These are phyloP conservation scores for Colletotrichum gloeosporioides DNA, from an alignment of 2,329 filamentous ascomycete genomes.

Conservation along the genomic window DNA sequence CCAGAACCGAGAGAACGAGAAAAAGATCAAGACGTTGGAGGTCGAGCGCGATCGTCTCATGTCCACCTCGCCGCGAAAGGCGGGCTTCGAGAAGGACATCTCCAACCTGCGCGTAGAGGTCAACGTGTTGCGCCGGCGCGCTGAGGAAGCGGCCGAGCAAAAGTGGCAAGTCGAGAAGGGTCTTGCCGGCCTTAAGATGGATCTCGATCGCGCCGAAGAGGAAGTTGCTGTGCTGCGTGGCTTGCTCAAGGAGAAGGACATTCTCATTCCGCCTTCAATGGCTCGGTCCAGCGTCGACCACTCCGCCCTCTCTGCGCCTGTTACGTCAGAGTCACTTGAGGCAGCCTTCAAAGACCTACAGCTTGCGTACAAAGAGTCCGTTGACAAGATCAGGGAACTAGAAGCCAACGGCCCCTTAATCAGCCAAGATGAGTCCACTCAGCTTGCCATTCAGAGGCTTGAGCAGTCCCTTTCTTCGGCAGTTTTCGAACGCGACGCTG, in stretches of 20 bases:
- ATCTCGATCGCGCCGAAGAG: constrained; percentile 92
- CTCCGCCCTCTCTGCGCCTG: constrained; percentile 38
- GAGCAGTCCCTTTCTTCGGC: constrained; percentile 73
- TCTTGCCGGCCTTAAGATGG: constrained; percentile 88
- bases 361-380: constrained; percentile 69
- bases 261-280: constrained; percentile 69
- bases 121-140: constrained; percentile 80
- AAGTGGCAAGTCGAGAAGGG: constrained; percentile 97
- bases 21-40: constrained; percentile 79
- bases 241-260: constrained; percentile 83
- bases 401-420: constrained; percentile 51
- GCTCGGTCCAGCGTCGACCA: constrained; percentile 43
- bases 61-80: constrained; percentile 71
- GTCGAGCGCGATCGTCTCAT: constrained; percentile 78
- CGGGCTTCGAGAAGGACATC: constrained; percentile 86
- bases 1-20: constrained; percentile 83
- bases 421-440: constrained; percentile 61
- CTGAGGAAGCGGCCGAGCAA: constrained; percentile 92
- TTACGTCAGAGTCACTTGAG: constrained; percentile 75
- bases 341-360: constrained; percentile 78
- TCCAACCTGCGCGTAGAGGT: constrained; percentile 82
- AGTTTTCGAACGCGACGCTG: constrained; percentile 75
- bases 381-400: constrained; percentile 70
- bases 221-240: constrained; percentile 85
- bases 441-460: constrained; percentile 67